A percentile compares a stretch with the other conserved stretches of the same genome.
Conservation (phyloP, 2,329 filamentous ascomycete species). For the Thelonectria olida region DNA sequence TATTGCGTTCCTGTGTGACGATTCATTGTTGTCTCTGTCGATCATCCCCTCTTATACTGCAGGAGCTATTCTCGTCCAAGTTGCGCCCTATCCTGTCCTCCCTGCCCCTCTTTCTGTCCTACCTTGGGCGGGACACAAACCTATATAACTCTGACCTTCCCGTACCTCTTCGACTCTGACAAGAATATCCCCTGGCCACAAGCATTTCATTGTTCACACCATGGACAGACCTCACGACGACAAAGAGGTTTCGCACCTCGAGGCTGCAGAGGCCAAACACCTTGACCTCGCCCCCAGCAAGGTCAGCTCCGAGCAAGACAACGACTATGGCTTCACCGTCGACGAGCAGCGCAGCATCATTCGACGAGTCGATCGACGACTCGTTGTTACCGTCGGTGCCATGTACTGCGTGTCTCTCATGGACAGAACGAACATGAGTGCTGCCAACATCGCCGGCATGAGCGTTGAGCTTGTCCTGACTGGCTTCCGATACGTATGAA, state of each 20-base stretch:
- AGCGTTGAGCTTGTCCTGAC: slow-evolving; percentile 55
- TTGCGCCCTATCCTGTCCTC: too few relatives aligned
- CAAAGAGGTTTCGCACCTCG: slow-evolving; percentile 28
- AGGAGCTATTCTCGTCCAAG: too few relatives aligned
- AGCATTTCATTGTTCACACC: neutral
- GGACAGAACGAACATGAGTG: slow-evolving; percentile 81
- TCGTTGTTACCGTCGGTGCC: slow-evolving; percentile 68
- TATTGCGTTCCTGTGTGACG: slow-evolving; percentile 25
- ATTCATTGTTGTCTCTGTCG: slow-evolving; percentile 11
- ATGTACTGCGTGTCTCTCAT: slow-evolving; percentile 82
- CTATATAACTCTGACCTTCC: neutral
- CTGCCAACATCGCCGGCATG: slow-evolving; percentile 77
- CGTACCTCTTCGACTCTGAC: neutral
- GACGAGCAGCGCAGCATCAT: slow-evolving; percentile 75
- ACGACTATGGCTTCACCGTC: slow-evolving; percentile 60
- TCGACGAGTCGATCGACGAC: slow-evolving; percentile 71
- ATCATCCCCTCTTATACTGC: slow-evolving; percentile 21
- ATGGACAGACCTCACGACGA: slow-evolving; percentile 36
- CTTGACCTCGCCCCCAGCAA: slow-evolving; percentile 35
- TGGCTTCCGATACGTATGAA: slow-evolving; percentile 56
- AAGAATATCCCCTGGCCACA: neutral
- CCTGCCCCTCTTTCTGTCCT: slow-evolving; percentile 5
- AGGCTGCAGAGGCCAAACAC: slow-evolving; percentile 40
- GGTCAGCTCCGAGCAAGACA: slow-evolving; percentile 36
- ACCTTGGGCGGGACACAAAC: neutral